These are phyloP conservation scores for Aureobasidium sp. DNA, from an alignment of 2,329 filamentous ascomycete species.

Conservation along the genomic window DNA sequence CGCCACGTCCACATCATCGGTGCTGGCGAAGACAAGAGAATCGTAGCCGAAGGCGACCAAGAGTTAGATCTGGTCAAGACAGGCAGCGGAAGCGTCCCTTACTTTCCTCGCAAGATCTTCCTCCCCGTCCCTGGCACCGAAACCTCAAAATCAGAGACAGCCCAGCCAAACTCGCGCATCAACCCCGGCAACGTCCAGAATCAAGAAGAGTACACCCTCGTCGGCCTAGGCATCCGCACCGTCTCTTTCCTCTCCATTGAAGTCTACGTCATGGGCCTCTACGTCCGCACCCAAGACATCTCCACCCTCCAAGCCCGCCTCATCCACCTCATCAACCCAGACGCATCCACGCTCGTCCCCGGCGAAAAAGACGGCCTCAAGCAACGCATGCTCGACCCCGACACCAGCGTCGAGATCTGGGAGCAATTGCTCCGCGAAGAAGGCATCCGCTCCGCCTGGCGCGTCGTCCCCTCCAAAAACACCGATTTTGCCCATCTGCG, in stretches of 20 bases:
- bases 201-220: slow-evolving; percentile 70
- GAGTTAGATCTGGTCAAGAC: slow-evolving; percentile 71
- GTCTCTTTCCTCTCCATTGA: slow-evolving; percentile 78
- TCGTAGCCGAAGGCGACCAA: slow-evolving; percentile 41
- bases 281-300: slow-evolving; percentile 78
- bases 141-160: slow-evolving; percentile 17
- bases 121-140: slow-evolving; percentile 44
- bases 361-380: slow-evolving; percentile 72
- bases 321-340: slow-evolving; percentile 65
- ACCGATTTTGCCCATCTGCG: slow-evolving; percentile 91
- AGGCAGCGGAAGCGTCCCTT: slow-evolving; percentile 70
- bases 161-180: slow-evolving; percentile 27
- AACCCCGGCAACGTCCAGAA: slow-evolving; percentile 30
- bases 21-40: slow-evolving; percentile 50
- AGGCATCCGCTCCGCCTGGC: slow-evolving; percentile 67
- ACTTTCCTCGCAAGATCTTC: slow-evolving; percentile 66
- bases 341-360: slow-evolving; percentile 75
- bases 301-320: slow-evolving; percentile 71
- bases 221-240: slow-evolving; percentile 80
- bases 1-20: slow-evolving; percentile 54
- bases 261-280: slow-evolving; percentile 91
- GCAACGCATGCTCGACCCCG: slow-evolving; percentile 60
- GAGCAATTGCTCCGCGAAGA: slow-evolving; percentile 58
- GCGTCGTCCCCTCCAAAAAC: slow-evolving; percentile 83
- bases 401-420: slow-evolving; percentile 67